These are phyloP conservation scores for Thinopyrum elongatum DNA, from an alignment of 176 grass and related monocot genomes.

Conservation along the genomic window DNA sequence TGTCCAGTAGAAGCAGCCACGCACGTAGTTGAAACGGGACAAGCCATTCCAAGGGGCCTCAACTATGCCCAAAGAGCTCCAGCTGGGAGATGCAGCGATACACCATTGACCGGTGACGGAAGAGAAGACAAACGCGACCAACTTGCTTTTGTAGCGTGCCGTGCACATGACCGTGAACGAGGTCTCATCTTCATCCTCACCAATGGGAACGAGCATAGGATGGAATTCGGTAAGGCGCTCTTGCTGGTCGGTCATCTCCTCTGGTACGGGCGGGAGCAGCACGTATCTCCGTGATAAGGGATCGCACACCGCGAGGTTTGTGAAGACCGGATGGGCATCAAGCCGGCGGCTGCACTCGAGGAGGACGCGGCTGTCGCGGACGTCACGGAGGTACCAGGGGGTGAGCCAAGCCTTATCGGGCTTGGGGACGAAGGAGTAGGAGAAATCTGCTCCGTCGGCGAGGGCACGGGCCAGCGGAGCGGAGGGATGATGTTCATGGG, in stretches of 20 bases:
- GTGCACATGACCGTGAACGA: not conserved
- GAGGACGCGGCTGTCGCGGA: not conserved
- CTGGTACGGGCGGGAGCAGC: not conserved
- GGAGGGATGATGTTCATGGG: not conserved
- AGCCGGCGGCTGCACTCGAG: not conserved
- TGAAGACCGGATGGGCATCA: fast-evolving
- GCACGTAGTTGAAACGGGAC: not conserved
- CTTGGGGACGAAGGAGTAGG: not conserved
- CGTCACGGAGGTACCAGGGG: no score
- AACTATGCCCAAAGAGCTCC: not conserved
- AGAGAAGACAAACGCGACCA: not conserved
- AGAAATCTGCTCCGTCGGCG: no score
- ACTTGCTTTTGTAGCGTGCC: not conserved
- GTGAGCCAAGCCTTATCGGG: not conserved
- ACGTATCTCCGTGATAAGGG: not conserved
- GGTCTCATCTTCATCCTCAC: not conserved
- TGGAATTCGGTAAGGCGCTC: not conserved
- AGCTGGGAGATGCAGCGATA: not conserved
- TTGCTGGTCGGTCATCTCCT: not conserved
- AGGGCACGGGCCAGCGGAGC: not conserved
- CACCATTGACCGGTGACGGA: not conserved
- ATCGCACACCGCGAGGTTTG: not conserved
- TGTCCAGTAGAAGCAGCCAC: slow-evolving; percentile 11
- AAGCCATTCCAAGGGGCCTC: not conserved
- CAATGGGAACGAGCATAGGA: not conserved